phyloP scores from a whole-genome alignment of 2,329 filamentous ascomycete genomes.

The Clathrospora elynae region DNA sequence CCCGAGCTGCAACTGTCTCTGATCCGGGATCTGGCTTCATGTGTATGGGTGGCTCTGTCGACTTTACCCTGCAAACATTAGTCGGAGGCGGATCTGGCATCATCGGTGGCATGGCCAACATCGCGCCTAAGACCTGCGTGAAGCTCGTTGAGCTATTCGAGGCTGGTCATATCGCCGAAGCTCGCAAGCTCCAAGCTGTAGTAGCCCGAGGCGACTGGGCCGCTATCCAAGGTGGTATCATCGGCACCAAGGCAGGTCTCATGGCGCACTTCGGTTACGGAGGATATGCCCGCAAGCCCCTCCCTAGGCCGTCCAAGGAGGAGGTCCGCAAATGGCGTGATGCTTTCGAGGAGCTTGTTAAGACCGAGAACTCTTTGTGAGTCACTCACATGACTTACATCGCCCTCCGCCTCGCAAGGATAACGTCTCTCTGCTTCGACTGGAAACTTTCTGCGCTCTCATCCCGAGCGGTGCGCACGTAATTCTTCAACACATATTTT shows the following conservation, averaged over 20 bases:
- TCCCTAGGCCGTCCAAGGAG: slow-evolving; percentile 56
- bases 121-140: slow-evolving; percentile 69
- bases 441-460: slow-evolving; percentile 1
- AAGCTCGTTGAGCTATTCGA: slow-evolving; percentile 65
- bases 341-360: slow-evolving; percentile 53
- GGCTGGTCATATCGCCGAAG: slow-evolving; percentile 64
- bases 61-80: slow-evolving; percentile 74
- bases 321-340: slow-evolving; percentile 50
- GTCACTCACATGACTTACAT: background rate
- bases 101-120: slow-evolving; percentile 73
- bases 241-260: slow-evolving; percentile 70
- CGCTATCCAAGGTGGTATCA: slow-evolving; percentile 70
- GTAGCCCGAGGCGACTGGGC: slow-evolving; percentile 72
- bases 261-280: slow-evolving; percentile 69
- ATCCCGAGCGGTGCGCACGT: slow-evolving; percentile 11
- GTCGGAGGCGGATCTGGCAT: slow-evolving; percentile 73
- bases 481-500: slow-evolving; percentile 12
- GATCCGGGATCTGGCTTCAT: slow-evolving; percentile 62
- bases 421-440: background rate
- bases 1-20: slow-evolving; percentile 46
- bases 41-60: slow-evolving; percentile 73
- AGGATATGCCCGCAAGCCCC: slow-evolving; percentile 63
- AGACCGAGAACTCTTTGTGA: slow-evolving; percentile 49
- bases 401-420: background rate
- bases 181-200: slow-evolving; percentile 66